Percentiles rank a stretch among this genome's conserved stretches.
phyloP scores from a whole-genome alignment of 352 stramenopile genomes.

The Aphanomyces cochlioides region DNA sequence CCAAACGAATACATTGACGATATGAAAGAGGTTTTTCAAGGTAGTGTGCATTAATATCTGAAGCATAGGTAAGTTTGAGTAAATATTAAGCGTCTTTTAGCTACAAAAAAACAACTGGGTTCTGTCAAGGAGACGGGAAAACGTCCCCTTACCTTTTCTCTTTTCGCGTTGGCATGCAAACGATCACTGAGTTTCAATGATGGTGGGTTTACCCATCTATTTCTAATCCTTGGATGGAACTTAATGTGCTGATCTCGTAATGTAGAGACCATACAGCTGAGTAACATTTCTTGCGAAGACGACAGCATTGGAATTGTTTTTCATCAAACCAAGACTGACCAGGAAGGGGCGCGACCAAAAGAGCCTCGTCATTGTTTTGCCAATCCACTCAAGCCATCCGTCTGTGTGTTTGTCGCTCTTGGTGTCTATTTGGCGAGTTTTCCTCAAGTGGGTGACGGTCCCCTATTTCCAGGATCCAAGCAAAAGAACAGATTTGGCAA shows the following conservation, averaged over 20 bases:
- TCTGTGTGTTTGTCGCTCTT: slow-evolving; percentile 32
- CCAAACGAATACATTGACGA: too few species aligned
- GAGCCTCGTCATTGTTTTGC: slow-evolving; percentile 39
- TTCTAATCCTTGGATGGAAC: slow-evolving; percentile 8
- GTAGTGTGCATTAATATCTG: too few species aligned
- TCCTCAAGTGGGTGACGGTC: neutral
- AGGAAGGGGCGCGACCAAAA: slow-evolving; percentile 23
- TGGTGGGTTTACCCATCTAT: neutral
- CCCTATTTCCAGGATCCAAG: slow-evolving; percentile 11
- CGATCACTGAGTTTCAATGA: too few species aligned
- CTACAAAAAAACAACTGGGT: too few species aligned
- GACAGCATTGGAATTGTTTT: slow-evolving; percentile 41
- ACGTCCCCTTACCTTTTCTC: too few species aligned
- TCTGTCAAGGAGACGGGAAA: too few species aligned
- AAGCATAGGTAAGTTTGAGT: too few species aligned
- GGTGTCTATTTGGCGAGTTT: slow-evolving; percentile 31
- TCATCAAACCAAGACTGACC: slow-evolving; percentile 41
- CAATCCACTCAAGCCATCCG: slow-evolving; percentile 38
- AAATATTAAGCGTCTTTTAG: too few species aligned
- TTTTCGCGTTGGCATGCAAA: too few species aligned
- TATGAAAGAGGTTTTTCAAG: too few species aligned
- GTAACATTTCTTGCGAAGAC: slow-evolving; percentile 34
- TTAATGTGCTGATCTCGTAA: slow-evolving; percentile 17
- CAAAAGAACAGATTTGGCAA: neutral
- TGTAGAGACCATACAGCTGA: neutral